Percentiles rank a stretch among this genome's conserved stretches.
These are phyloP conservation scores for Didymellaceae sp. DNA, from an alignment of 2,329 filamentous ascomycete species.

Conservation along the genomic window DNA sequence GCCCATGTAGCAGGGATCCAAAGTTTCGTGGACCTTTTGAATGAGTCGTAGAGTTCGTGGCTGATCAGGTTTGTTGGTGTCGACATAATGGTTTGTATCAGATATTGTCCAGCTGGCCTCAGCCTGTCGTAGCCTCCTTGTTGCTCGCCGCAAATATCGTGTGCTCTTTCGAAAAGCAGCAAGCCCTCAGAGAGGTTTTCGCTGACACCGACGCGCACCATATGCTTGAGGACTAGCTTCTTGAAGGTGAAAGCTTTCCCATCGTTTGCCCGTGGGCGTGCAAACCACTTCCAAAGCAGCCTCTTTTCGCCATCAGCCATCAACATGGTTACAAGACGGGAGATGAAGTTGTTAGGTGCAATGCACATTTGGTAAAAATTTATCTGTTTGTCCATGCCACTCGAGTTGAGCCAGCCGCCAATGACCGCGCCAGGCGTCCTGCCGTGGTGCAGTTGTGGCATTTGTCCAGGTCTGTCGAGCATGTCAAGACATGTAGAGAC, in stretches of 20 bases:
- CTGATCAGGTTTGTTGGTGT: conserved; percentile 13
- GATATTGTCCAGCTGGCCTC: conserved; percentile 30
- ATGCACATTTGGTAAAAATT: conserved; percentile 33
- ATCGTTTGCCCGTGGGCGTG: conserved; percentile 1
- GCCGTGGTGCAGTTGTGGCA: conserved; percentile 11
- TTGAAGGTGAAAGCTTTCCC: conserved; percentile 31
- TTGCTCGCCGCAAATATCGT: conserved; percentile 23
- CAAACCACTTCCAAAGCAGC: conserved; percentile 42
- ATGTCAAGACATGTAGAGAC: conserved; percentile 49
- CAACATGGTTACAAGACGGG: conserved; percentile 30
- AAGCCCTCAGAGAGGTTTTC: conserved; percentile 29
- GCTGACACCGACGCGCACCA: conserved; percentile 26
- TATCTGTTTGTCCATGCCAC: conserved; percentile 36
- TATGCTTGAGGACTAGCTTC: conserved; percentile 29
- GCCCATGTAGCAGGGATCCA: conserved; percentile 34
- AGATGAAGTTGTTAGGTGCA: conserved; percentile 19
- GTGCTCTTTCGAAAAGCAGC: conserved; percentile 33
- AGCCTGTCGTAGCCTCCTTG: conserved; percentile 19
- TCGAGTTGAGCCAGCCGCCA: conserved; percentile 40
- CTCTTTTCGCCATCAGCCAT: conserved; percentile 29
- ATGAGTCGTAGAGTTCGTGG: conserved; percentile 32
- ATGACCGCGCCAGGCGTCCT: conserved; percentile 29
- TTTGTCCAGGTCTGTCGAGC: conserved; percentile 27
- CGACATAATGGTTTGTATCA: conserved; percentile 36
- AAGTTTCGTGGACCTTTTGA: conserved; percentile 25